Percentiles rank a stretch among this genome's conserved stretches.
phyloP scores from a whole-genome alignment of 2,329 filamentous ascomycete species.

The Monascus ruber region DNA sequence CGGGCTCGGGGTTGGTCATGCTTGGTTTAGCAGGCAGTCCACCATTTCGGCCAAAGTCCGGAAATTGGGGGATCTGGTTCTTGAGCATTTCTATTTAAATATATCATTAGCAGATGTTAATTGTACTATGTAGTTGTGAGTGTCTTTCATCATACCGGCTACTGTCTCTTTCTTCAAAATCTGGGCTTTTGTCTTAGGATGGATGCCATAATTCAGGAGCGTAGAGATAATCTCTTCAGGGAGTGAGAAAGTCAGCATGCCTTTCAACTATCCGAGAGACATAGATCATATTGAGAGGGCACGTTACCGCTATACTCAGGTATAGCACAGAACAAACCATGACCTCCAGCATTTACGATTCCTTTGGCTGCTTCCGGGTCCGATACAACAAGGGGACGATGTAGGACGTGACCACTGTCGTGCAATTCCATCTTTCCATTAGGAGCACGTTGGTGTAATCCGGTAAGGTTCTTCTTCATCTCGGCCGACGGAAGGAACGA shows the following conservation, averaged over 20 bases:
- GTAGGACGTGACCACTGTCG: slow-evolving; percentile 40
- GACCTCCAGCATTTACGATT: background rate
- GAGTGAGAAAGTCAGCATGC: background rate
- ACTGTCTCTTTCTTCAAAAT: background rate
- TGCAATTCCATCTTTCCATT: slow-evolving; percentile 30
- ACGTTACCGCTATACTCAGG: background rate
- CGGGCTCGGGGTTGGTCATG: slow-evolving; percentile 38
- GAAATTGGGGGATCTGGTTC: slow-evolving; percentile 48
- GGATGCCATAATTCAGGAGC: background rate
- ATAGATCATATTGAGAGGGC: background rate
- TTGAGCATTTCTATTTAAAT: slow-evolving; percentile 40
- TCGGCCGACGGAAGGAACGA: slow-evolving; percentile 45
- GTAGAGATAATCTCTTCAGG: background rate
- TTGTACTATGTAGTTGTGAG: slow-evolving; percentile 32
- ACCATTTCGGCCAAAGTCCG: slow-evolving; percentile 40
- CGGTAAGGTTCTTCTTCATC: slow-evolving; percentile 45
- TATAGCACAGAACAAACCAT: background rate
- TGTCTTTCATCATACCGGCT: slow-evolving; percentile 12
- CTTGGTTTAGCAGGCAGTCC: slow-evolving; percentile 39
- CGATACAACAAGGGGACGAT: slow-evolving; percentile 26
- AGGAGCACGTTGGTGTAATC: slow-evolving; percentile 44
- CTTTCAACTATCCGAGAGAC: background rate
- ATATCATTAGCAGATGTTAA: background rate
- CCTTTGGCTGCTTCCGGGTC: background rate
- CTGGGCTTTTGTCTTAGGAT: background rate